Percentiles rank a stretch among this genome's conserved stretches.
Evolutionary conservation across 192 early-diverging fungal species (phyloP).

Genomic region (Backusella tarrabulga): DNA sequence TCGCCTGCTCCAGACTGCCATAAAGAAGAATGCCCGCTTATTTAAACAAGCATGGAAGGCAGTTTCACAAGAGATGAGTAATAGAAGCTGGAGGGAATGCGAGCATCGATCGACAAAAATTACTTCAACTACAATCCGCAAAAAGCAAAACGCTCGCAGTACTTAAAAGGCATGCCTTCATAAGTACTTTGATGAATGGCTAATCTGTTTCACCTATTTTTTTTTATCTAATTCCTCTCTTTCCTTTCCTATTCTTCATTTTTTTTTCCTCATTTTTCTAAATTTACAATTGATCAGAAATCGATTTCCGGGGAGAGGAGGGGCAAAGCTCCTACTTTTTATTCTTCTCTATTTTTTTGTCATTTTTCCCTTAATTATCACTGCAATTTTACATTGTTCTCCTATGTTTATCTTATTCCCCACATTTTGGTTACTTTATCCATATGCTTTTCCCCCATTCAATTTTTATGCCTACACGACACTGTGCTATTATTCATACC

Average conservation of each 20-base stretch:
- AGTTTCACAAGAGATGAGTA: constrained; percentile 16
- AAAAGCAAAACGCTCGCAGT: neutral
- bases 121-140: neutral
- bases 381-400: neutral
- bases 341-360: neutral
- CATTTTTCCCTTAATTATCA: constrained; percentile 1
- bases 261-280: neutral
- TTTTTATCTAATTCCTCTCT: neutral
- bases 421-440: neutral
- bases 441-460: neutral
- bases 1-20: constrained; percentile 1
- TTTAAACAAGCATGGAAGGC: constrained; percentile 32
- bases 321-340: neutral
- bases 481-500: neutral
- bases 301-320: neutral
- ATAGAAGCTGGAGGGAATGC: constrained; percentile 26
- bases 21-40: constrained; percentile 21
- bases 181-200: neutral
- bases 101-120: constrained; percentile 4
- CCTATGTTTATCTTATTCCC: neutral
- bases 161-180: neutral
- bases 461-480: neutral
- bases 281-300: neutral
- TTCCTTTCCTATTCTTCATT: neutral
- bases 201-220: neutral